Evolutionary conservation across 495 filamentous ascomycete species (phyloP), one percentile per base, ranked within the genome.

Genomic region (Amniculicola lignicola): DNA sequence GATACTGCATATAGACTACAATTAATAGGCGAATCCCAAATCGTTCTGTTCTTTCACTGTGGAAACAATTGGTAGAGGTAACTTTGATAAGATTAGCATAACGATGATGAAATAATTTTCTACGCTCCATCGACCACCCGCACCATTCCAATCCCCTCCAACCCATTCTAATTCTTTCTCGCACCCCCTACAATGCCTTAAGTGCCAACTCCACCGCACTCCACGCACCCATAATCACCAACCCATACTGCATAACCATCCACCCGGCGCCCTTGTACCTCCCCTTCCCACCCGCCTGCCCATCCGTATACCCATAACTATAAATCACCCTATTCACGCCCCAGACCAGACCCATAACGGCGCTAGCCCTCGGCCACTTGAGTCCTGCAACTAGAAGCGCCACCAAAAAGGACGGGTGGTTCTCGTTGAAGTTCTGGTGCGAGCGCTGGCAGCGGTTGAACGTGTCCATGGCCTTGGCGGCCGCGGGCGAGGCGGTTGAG

Each of bases 391-490:
- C 58, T 33, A 75, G 55, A 59, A 74, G 38, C 4, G 65, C 60
- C 16, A 59, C 52, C 0, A 69, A 19, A 6, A 61, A 14, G 15
- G 40, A 38, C 1, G 61, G 35, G 15, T 66, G 61, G 69, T 74
- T 70, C 61, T 75, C 73, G 44, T 69, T 48, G 61, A 50, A 72
- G 63, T 75, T 75, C 38, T 50, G 62, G 56, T 74, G 70, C 0
- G 65, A 66, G 45, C 72, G 70, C 64, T 75, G 73, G 11, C 70
- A 69, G 65, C 70, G 69, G 64, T 75, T 75, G 70, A 74, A 74
- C 19, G 65, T 52, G 53, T 68, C 62, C 61, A 71, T 62, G 0
- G 57, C 64, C 48, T 69, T 59, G 37, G 67, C 57, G 22, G 60
- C 47, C 10, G 59, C 57, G 12, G 65, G 51, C 12, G 36, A 31